Percentiles rank a stretch among this genome's conserved stretches.
phyloP scores from a whole-genome alignment of 768 basidiomycete genomes.

The Mycena amicta region DNA sequence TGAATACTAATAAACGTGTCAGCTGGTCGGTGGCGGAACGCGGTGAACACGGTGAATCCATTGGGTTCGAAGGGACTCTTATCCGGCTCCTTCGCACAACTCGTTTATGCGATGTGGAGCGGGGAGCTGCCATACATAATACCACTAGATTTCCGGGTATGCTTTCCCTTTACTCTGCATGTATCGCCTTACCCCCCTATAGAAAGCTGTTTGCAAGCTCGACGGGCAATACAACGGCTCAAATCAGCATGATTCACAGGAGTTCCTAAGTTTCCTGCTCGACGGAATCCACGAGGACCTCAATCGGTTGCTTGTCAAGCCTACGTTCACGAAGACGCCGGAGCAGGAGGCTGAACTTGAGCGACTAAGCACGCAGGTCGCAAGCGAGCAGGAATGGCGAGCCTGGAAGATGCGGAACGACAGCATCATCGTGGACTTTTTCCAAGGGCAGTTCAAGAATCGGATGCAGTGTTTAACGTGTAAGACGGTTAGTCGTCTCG shows the following conservation, averaged over 20 bases:
- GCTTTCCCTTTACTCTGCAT: slow-evolving; percentile 24
- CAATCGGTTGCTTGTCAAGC: slow-evolving; percentile 79
- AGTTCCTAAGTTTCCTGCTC: slow-evolving; percentile 91
- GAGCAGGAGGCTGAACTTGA: slow-evolving; percentile 90
- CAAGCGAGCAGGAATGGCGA: slow-evolving; percentile 91
- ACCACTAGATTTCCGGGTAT: slow-evolving; percentile 82
- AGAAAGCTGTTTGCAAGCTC: slow-evolving; percentile 53
- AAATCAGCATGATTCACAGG: slow-evolving; percentile 97
- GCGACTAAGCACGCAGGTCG: slow-evolving; percentile 80
- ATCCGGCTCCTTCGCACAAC: slow-evolving; percentile 77
- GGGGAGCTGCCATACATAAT: slow-evolving; percentile 82
- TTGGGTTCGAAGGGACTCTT: slow-evolving; percentile 87
- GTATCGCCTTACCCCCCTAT: neutral
- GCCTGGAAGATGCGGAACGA: slow-evolving; percentile 89
- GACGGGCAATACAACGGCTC: slow-evolving; percentile 76
- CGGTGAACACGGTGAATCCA: slow-evolving; percentile 83
- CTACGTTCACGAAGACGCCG: slow-evolving; percentile 62
- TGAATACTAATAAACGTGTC: slow-evolving; percentile 10
- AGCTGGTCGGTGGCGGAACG: slow-evolving; percentile 82
- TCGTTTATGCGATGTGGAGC: slow-evolving; percentile 87
- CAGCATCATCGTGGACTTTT: slow-evolving; percentile 92
- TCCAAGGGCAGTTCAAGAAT: slow-evolving; percentile 97
- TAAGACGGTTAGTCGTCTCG: slow-evolving; percentile 59
- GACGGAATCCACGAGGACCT: slow-evolving; percentile 92
- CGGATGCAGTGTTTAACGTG: slow-evolving; percentile 89